Conservation (phyloP, 768 basidiomycete species). For the Gloeopeniophorella convolvens region DNA sequence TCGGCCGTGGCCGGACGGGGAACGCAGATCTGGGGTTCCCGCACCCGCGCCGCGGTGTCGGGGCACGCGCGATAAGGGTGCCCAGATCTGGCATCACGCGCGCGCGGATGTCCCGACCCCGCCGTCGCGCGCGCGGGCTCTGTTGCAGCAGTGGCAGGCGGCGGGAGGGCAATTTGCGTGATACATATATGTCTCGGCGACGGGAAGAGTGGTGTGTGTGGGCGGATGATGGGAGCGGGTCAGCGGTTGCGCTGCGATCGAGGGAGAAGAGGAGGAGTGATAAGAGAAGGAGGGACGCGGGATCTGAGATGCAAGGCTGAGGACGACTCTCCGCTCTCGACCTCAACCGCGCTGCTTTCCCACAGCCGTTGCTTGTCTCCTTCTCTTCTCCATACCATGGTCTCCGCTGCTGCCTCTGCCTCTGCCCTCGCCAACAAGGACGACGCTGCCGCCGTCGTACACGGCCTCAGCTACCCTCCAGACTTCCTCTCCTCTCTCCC, state of each 20-base stretch:
- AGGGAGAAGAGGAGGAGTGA: no score
- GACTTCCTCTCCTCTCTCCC: constrained; percentile 25
- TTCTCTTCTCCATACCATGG: constrained; percentile 4
- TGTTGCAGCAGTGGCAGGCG: constrained; percentile 8
- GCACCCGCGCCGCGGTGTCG: not conserved
- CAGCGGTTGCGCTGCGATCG: no score
- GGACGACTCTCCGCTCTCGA: not conserved
- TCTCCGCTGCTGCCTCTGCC: not conserved
- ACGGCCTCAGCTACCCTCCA: constrained; percentile 24
- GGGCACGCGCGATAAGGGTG: constrained; percentile 14
- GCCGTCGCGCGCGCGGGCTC: not conserved
- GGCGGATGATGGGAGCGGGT: no score
- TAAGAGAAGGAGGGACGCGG: constrained; percentile 12
- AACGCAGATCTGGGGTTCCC: constrained; percentile 12
- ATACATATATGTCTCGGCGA: not conserved
- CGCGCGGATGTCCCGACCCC: constrained; percentile 8
- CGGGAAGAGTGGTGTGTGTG: no score
- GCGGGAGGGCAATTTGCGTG: not conserved
- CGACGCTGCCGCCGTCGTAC: constrained; percentile 1
- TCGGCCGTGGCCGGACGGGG: no score
- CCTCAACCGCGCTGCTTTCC: constrained; percentile 6
- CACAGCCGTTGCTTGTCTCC: constrained; percentile 1
- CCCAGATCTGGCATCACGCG: constrained; percentile 15
- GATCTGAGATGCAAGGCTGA: constrained; percentile 13
- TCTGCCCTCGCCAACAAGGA: constrained; percentile 8